Percentiles rank a stretch among this genome's conserved stretches.
These are phyloP conservation scores for Eremothecium cymbalariae DNA, from an alignment of 1,139 yeast species.

Conservation along the genomic window DNA sequence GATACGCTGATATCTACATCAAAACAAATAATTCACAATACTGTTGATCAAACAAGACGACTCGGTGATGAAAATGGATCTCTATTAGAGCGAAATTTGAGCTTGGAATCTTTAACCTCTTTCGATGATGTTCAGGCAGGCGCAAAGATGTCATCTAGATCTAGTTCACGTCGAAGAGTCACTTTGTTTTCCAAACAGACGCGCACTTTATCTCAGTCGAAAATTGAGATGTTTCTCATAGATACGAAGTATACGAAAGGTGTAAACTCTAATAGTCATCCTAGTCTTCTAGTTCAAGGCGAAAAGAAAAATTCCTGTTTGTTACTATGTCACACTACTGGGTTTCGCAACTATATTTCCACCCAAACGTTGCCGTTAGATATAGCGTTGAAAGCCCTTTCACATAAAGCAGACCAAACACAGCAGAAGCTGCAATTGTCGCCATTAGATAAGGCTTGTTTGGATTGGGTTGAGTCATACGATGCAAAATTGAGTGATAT, in stretches of 20 bases:
- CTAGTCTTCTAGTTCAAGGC: conserved; percentile 17
- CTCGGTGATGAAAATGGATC: conserved; percentile 1
- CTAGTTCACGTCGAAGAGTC: too few species aligned
- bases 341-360: conserved; percentile 27
- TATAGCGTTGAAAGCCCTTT: conserved; percentile 4
- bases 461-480: conserved; percentile 46
- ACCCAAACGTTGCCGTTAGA: conserved; percentile 17
- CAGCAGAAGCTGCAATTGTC: conserved; percentile 24
- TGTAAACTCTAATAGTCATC: conserved; percentile 18
- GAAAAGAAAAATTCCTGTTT: conserved; percentile 13
- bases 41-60: neutral
- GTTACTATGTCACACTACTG: conserved; percentile 31
- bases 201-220: conserved; percentile 2
- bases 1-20: conserved; percentile 24
- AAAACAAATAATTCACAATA: conserved; percentile 17
- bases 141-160: too few species aligned
- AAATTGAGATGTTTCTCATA: neutral
- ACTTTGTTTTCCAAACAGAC: neutral
- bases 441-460: conserved; percentile 42
- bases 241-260: neutral
- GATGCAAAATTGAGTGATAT: conserved; percentile 37
- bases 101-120: conserved; percentile 17
- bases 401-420: conserved; percentile 1
- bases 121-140: conserved; percentile 13
- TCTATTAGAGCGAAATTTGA: conserved; percentile 1